Conservation (phyloP, 768 basidiomycete species). For the Leucogyrophana mollusca region DNA sequence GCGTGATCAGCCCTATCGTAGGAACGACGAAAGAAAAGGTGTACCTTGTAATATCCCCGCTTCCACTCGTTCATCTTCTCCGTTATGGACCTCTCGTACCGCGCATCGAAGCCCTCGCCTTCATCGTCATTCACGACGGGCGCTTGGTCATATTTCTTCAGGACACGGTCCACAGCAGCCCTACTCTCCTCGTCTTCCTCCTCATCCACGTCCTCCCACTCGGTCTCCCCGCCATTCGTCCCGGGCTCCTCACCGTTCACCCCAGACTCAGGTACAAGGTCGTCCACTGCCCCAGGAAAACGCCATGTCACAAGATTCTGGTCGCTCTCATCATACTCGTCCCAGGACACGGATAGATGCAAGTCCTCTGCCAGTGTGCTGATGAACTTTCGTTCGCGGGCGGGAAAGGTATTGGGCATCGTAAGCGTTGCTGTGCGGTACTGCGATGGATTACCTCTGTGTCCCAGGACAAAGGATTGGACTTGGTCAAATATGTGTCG, state of each 20-base stretch:
- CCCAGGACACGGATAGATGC: conserved; percentile 83
- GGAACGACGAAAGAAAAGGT: background rate
- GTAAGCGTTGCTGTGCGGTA: conserved; percentile 44
- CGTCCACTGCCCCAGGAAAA: conserved; percentile 49
- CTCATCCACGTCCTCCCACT: conserved; percentile 48
- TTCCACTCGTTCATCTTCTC: conserved; percentile 96
- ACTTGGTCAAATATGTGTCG: conserved; percentile 77
- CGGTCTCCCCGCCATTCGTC: conserved; percentile 48
- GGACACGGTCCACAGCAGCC: conserved; percentile 75
- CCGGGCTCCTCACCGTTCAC: conserved; percentile 34
- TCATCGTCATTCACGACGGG: conserved; percentile 70
- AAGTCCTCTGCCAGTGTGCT: conserved; percentile 72
- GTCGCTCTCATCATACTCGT: conserved; percentile 86
- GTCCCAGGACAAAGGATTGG: conserved; percentile 64
- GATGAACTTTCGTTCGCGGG: conserved; percentile 81
- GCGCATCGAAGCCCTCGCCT: conserved; percentile 73
- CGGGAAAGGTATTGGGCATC: conserved; percentile 77
- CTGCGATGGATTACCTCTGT: conserved; percentile 33
- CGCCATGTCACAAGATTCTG: conserved; percentile 71
- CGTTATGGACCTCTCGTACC: conserved; percentile 67
- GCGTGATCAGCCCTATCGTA: conserved; percentile 9
- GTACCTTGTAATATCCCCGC: conserved; percentile 81
- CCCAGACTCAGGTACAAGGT: conserved; percentile 28
- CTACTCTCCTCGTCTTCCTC: conserved; percentile 67
- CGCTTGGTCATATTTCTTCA: conserved; percentile 87